Percentiles rank a stretch among this genome's conserved stretches.
These are phyloP conservation scores for Inga oerstediana DNA, from an alignment of 306 rosid genomes.

Conservation along the genomic window DNA sequence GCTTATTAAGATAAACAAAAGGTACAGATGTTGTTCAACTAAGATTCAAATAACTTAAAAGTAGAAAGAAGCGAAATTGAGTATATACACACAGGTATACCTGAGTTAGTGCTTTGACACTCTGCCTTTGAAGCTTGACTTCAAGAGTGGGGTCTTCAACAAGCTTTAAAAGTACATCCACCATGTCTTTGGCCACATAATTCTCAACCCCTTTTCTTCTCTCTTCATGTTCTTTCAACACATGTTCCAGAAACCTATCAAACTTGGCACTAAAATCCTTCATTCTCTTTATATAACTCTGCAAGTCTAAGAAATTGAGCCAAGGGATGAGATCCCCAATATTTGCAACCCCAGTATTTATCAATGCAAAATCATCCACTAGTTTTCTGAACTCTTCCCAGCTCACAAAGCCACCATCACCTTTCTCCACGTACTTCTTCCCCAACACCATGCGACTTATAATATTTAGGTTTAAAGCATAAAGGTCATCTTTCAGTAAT, in stretches of 20 bases:
- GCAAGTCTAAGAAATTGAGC: slow-evolving; percentile 60
- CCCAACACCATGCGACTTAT: slow-evolving; percentile 69
- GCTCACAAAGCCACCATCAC: slow-evolving; percentile 34
- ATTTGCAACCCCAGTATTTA: slow-evolving; percentile 45
- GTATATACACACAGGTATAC: background rate
- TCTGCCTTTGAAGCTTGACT: slow-evolving; percentile 50
- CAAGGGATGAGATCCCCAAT: slow-evolving; percentile 50
- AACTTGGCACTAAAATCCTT: slow-evolving; percentile 52
- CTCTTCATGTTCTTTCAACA: slow-evolving; percentile 55
- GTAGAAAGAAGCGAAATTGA: background rate
- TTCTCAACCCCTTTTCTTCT: slow-evolving; percentile 37
- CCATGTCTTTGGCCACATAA: slow-evolving; percentile 54
- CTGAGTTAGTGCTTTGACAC: slow-evolving; percentile 58
- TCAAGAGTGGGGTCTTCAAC: slow-evolving; percentile 47
- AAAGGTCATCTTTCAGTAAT: slow-evolving; percentile 37
- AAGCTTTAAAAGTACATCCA: slow-evolving; percentile 55
- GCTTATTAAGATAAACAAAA: too few species aligned
- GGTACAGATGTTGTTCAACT: too few species aligned
- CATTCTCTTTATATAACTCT: slow-evolving; percentile 66
- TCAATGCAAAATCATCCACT: slow-evolving; percentile 28
- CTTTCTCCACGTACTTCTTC: slow-evolving; percentile 54
- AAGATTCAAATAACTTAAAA: too few species aligned
- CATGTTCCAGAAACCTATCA: slow-evolving; percentile 59
- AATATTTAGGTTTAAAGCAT: slow-evolving; percentile 52
- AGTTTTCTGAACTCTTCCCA: slow-evolving; percentile 57